Percentiles rank a stretch among this genome's conserved stretches.
Evolutionary conservation across 371 early-diverging fungal species (phyloP).

Genomic region (Lichtheimia corymbifera): DNA sequence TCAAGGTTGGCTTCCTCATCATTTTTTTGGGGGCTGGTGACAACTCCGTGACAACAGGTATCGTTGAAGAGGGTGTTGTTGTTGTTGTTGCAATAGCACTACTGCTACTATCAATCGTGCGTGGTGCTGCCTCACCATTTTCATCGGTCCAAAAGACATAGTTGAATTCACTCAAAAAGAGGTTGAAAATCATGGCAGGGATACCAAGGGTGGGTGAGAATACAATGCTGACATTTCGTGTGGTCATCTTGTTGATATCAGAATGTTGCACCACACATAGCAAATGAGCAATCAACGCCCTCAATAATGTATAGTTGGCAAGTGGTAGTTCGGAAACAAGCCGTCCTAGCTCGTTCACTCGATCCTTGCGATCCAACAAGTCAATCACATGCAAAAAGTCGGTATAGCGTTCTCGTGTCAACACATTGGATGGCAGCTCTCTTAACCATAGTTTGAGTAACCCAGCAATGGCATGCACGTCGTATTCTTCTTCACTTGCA

Average conservation of each 20-base stretch:
- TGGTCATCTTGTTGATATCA: conserved; percentile 73
- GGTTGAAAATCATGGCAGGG: conserved; percentile 67
- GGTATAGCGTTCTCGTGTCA: conserved; percentile 69
- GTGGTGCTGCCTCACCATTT: conserved; percentile 26
- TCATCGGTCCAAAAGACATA: conserved; percentile 59
- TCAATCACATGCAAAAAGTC: conserved; percentile 74
- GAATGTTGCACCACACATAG: conserved; percentile 62
- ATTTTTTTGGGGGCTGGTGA: neutral
- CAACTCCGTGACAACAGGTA: neutral
- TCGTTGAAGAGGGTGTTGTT: neutral
- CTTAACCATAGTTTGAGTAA: conserved; percentile 84
- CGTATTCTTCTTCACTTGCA: conserved; percentile 54
- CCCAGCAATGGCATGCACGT: conserved; percentile 86
- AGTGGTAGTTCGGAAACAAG: conserved; percentile 60
- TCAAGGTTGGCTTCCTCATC: conserved; percentile 15
- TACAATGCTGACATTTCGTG: conserved; percentile 75
- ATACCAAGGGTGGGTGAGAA: conserved; percentile 74
- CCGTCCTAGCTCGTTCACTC: conserved; percentile 60
- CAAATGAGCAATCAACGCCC: conserved; percentile 66
- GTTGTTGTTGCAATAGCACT: neutral
- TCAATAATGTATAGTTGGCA: conserved; percentile 63
- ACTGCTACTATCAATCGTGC: conserved; percentile 6
- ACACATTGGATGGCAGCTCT: conserved; percentile 74
- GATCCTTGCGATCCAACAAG: conserved; percentile 58
- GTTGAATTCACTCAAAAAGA: conserved; percentile 72